Base-by-base conservation (phyloP, 2,329 filamentous ascomycete genomes). In the Colletotrichum sp. region DNA sequence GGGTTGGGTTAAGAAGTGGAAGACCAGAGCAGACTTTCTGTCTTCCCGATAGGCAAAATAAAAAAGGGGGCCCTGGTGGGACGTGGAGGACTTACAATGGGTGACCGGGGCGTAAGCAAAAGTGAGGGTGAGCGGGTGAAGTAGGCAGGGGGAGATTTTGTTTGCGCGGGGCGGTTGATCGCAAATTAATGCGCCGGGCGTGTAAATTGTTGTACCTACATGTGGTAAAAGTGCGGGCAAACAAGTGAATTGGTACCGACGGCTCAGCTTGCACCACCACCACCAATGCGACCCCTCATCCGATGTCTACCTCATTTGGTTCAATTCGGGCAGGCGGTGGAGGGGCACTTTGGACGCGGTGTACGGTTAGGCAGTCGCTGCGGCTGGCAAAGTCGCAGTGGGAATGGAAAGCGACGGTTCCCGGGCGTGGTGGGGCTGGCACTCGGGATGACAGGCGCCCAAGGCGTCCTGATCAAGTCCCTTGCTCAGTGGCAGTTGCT, bases 91-190 rank as follows among this genome's bases (percentile, higher is more conserved):
- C 65, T 34, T 36, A 67, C 65, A 59, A 67, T 47, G 47, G 36
- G 54, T 34, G 18, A 51, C 27, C 27, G 16, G 18, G 24, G 61
- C 43, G 43, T 51, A 51, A 21, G 43, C 43, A 51, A 51, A 51
- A 51, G 43, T 21, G 21, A 38, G 21, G 51, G 34, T 38, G 33
- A 62, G 24, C 33, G 59, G 59, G 21, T 36, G 27, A 69, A 54
- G 54, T n/a, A 51, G n/a, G 27, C 31, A 67, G 24, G 63, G 59
- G 38, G 16, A 16, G 58, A 24, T 54, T 47, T 62, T 24, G 70
- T 73, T 70, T 73, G 54, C 61, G 71, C 71, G 66, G 63, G 57
- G 71, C 61, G 57, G 57, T 69, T 73, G 65, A 73, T 69, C 57
- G 57, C 61, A 73, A 66, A 73, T 62, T 70, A 65, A 61, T 68